Evolutionary conservation across 805 yeast genomes (phyloP).

Genomic region (Candida endomychidarum): DNA sequence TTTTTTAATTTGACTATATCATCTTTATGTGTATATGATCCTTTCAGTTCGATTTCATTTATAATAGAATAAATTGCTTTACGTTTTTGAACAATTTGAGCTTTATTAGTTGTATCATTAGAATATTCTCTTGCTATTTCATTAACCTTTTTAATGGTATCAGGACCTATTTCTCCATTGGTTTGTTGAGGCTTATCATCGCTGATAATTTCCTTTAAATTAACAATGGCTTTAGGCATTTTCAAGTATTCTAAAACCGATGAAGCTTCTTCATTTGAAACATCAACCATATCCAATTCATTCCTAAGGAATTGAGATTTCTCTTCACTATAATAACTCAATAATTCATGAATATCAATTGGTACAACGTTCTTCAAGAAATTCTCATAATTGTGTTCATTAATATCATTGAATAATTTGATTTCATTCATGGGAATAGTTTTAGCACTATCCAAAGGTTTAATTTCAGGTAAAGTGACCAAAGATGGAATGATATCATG

Average conservation of each 20-base stretch:
- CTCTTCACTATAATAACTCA: constrained; percentile 86
- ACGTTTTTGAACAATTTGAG: constrained; percentile 29
- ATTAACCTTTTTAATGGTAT: constrained; percentile 14
- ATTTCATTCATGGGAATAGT: constrained; percentile 51
- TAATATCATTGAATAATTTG: constrained; percentile 42
- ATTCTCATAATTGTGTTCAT: constrained; percentile 44
- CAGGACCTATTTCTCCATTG: constrained; percentile 7
- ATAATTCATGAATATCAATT: constrained; percentile 79
- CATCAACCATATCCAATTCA: constrained; percentile 71
- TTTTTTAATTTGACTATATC: constrained; percentile 58
- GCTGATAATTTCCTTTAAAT: constrained; percentile 45
- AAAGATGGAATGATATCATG: constrained; percentile 72
- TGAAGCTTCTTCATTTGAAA: constrained; percentile 73
- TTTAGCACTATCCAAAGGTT: constrained; percentile 68
- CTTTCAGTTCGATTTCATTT: constrained; percentile 30
- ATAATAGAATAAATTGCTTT: constrained; percentile 37
- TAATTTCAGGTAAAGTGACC: constrained; percentile 61
- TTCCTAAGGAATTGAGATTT: constrained; percentile 73
- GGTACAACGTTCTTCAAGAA: constrained; percentile 83
- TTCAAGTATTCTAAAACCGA: constrained; percentile 81
- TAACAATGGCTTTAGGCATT: constrained; percentile 64
- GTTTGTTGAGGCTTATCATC: constrained; percentile 9
- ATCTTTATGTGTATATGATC: constrained; percentile 36
- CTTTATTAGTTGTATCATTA: constrained; percentile 37
- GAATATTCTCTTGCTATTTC: constrained; percentile 26